Base-by-base conservation (phyloP, 2,329 filamentous ascomycete genomes). In the Annulohypoxylon truncatum region DNA sequence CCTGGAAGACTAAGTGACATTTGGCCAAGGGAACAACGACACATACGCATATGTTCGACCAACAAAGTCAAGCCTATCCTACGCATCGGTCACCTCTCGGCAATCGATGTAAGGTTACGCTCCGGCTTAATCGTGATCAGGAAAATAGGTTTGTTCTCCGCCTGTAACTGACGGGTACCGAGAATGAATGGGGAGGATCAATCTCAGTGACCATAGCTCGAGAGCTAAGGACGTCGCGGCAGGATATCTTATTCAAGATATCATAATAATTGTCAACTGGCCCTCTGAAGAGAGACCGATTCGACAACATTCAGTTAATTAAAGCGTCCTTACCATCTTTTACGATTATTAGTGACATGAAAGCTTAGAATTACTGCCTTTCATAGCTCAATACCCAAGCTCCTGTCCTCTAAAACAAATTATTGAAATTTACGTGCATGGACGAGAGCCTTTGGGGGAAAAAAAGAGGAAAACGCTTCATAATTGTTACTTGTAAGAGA, bases 61-160 rank as follows among this genome's bases (percentile, higher is more conserved):
- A 90, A 88, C 92, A 92, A 93, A 97, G 93, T 97, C 94, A 97
- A 97, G 88, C 93, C 84, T 86, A 90, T 88, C 90, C 93, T 92
- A 97, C 89, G 90, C 92, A 91, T 89, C 89, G 84, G 81, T 79
- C 79, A 84, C 88, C 92, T 96, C 82, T 97, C 92, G 83, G 87
- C 82, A 82, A 83, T 84, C 85, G 86, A 89, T 90, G 92, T 87
- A 90, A 94, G 89, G 90, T 90, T 90, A 88, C 88, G 92, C 94
- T 97, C 94, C 94, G 94, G 94, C 94, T 97, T 97, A 97, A 96
- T 97, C 91, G 93, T 90, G 92, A 93, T 93, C 91, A 64, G 62
- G 66, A 72, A 62, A 55, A 60, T 75, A 71, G 66, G 66, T 79
- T 87, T 87, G 79, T 80, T 97, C 87, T 97, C 84, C 91, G 94